phyloP scores from a whole-genome alignment of 148 eudicot genomes.

The Limonium bicolor region DNA sequence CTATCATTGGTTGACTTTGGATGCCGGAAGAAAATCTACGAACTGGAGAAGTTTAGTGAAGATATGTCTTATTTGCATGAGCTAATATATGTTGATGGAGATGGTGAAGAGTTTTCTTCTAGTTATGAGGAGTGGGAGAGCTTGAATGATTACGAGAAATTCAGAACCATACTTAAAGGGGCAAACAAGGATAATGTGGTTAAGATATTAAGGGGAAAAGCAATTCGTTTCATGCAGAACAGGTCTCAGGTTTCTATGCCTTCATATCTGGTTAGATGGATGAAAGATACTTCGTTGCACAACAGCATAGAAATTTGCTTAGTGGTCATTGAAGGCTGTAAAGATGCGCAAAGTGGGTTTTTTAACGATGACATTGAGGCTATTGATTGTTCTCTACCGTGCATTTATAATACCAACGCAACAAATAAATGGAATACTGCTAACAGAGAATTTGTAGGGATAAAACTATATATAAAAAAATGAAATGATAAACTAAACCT shows the following conservation, averaged over 20 bases:
- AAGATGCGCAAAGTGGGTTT: constrained; percentile 24
- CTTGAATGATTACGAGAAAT: constrained; percentile 78
- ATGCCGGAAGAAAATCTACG: constrained; percentile 59
- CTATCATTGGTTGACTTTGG: constrained; percentile 62
- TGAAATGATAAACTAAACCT: too few species aligned
- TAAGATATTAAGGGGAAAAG: constrained; percentile 43
- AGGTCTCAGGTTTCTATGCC: constrained; percentile 15
- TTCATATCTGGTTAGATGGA: constrained; percentile 74
- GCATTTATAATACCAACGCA: constrained; percentile 54
- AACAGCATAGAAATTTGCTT: constrained; percentile 57
- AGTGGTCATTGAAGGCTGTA: constrained; percentile 61
- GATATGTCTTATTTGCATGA: constrained; percentile 64
- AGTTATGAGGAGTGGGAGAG: constrained; percentile 68
- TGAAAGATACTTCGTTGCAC: constrained; percentile 62
- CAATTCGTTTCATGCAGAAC: constrained; percentile 68
- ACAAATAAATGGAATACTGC: constrained; percentile 84
- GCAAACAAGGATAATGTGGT: constrained; percentile 56
- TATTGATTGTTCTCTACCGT: constrained; percentile 67
- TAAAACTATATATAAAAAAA: too few species aligned
- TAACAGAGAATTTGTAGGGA: too few species aligned
- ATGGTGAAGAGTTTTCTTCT: constrained; percentile 32
- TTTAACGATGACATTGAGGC: constrained; percentile 59
- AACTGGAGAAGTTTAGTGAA: constrained; percentile 58
- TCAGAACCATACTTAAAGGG: constrained; percentile 57
- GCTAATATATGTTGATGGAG: constrained; percentile 62